These are phyloP conservation scores for Fusarium sp. DNA, from an alignment of 2,329 filamentous ascomycete species.

Conservation along the genomic window DNA sequence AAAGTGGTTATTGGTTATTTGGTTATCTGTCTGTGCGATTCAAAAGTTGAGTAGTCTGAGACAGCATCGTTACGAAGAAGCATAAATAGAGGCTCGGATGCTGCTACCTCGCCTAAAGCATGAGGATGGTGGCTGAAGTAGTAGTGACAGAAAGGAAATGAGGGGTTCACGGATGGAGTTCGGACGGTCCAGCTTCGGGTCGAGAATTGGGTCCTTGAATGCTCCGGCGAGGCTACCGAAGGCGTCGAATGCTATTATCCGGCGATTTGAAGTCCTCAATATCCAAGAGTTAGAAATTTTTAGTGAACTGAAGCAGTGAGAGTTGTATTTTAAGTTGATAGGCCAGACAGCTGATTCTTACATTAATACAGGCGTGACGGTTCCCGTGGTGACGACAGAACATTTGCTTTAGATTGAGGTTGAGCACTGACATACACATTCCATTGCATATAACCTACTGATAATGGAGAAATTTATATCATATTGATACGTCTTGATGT, in stretches of 20 bases:
- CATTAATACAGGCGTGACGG: too few relatives aligned
- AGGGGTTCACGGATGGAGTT: background rate
- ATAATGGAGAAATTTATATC: too few relatives aligned
- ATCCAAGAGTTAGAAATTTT: background rate
- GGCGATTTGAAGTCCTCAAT: rapidly evolving
- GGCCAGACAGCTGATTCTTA: too few relatives aligned
- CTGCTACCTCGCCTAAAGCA: background rate
- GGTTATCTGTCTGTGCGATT: background rate
- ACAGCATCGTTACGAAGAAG: background rate
- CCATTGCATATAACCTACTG: too few relatives aligned
- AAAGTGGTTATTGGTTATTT: background rate
- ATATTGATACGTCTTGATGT: too few relatives aligned
- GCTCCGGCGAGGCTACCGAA: background rate
- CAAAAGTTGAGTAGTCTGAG: background rate
- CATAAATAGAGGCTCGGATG: background rate
- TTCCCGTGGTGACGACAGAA: background rate
- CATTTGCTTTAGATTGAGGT: background rate
- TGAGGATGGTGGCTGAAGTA: background rate
- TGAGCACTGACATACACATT: too few relatives aligned
- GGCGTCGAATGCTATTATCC: background rate
- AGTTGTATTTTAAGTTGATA: background rate
- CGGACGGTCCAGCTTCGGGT: background rate
- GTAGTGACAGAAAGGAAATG: background rate
- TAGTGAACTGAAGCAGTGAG: background rate
- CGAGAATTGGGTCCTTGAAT: background rate